Conservation (phyloP, 768 basidiomycete genomes). For the Amanita subjunquillea region DNA sequence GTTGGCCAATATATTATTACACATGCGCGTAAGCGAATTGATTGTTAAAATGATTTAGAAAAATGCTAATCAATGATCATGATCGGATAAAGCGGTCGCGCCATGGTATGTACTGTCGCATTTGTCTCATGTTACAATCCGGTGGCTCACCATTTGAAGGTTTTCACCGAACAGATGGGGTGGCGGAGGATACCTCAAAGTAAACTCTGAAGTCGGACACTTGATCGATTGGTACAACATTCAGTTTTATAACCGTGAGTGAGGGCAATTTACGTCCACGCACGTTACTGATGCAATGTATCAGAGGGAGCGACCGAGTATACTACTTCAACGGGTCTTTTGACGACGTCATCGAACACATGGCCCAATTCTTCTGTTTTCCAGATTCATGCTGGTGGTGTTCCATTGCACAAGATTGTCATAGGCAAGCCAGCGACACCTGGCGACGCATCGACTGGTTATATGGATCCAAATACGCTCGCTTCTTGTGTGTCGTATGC, state of each 20-base stretch:
- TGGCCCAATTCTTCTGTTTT: conserved; percentile 46
- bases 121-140: background rate
- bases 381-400: conserved; percentile 39
- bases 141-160: conserved; percentile 15
- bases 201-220: conserved; percentile 41
- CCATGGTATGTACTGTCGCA: background rate
- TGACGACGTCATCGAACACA: conserved; percentile 35
- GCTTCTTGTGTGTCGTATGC: conserved; percentile 43
- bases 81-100: background rate
- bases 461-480: conserved; percentile 38
- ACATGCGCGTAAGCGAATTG: conserved; percentile 37
- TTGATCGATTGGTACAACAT: conserved; percentile 61
- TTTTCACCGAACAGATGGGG: conserved; percentile 30
- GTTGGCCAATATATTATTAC: conserved; percentile 38
- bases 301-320: conserved; percentile 43
- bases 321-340: conserved; percentile 40
- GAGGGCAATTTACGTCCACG: background rate
- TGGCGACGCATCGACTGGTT: conserved; percentile 37
- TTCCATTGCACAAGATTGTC: conserved; percentile 44
- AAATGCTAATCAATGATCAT: background rate
- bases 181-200: conserved; percentile 46
- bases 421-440: conserved; percentile 50
- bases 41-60: background rate
- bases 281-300: background rate
- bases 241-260: conserved; percentile 25